Base-by-base conservation (phyloP, 2,329 filamentous ascomycete genomes). In the Alternaria arbusti region DNA sequence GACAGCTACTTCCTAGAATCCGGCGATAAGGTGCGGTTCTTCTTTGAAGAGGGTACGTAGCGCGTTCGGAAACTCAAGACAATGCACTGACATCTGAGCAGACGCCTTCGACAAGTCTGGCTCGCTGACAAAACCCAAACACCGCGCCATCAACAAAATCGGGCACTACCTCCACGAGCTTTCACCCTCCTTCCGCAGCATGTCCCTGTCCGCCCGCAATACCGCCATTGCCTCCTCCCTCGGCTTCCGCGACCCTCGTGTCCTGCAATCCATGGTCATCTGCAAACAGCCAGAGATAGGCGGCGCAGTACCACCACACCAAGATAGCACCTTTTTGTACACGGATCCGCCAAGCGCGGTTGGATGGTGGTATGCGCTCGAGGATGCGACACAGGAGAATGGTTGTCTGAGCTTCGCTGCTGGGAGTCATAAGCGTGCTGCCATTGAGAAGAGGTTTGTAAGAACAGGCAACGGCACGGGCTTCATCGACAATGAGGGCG, bases 241-340 rank as follows among this genome's bases (percentile, higher is more conserved):
- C 11, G 91, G 91, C 3, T 97, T 94, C 82, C 73, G 70, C 5
- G 92, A 97, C 78, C 92, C 94, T 2, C 85, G 91, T 20, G 86
- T 90, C 6, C 84, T 99, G 56, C 96, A 99, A 84, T 96, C 91
- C 79, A 99, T 99, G 96, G 86, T 98, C 26, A 98, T 99, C 72
- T 97, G 94, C 87, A 99, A 99, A 81, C 95, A 97, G 82, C 94
- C 96, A 22, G 93, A 96, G 81, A 97, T 98, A 57, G 96, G 96
- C 26, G 95, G 92, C 22, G 91, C 92, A 2, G 96, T 98, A 46
- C 93, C 91, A 1, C 89, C 93, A 22, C 96, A 99, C 79, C 94
- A 97, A 82, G 95, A 98, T 80, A 93, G 88, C 68, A 94, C 93
- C 1, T 99, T 98, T 72, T 73, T 99, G 65, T 98, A 97, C 79